Percentiles rank a stretch among this genome's conserved stretches.
phyloP scores from a whole-genome alignment of 1,284 basidiomycete genomes.

The Tilletia indica region DNA sequence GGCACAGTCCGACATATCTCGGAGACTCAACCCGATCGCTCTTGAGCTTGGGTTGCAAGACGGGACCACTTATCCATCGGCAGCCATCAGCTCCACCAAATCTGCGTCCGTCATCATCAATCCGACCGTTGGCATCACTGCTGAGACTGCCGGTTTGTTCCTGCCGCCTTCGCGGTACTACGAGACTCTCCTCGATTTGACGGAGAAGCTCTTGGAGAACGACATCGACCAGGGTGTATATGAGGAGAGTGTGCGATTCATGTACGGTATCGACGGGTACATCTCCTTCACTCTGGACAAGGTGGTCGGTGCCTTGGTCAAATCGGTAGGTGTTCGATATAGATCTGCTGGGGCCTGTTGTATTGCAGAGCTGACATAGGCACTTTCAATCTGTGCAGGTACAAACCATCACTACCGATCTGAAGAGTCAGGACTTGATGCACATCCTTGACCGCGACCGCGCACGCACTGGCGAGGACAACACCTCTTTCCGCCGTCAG shows the following conservation, averaged over 20 bases:
- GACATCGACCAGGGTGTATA: conserved; percentile 86
- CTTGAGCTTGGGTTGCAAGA: conserved; percentile 68
- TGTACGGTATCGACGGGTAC: conserved; percentile 93
- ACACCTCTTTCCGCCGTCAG: conserved; percentile 71
- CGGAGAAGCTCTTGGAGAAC: conserved; percentile 87
- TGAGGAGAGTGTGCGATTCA: conserved; percentile 92
- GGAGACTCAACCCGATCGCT: conserved; percentile 63
- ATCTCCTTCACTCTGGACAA: conserved; percentile 92
- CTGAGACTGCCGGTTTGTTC: conserved; percentile 41
- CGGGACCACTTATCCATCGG: conserved; percentile 56
- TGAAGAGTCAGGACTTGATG: conserved; percentile 79
- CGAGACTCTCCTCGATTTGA: conserved; percentile 82
- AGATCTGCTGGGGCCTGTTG: neutral
- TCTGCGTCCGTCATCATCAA: conserved; percentile 31
- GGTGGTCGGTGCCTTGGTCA: conserved; percentile 65
- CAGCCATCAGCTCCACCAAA: conserved; percentile 37
- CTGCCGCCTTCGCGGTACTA: conserved; percentile 66
- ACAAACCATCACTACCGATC: conserved; percentile 74
- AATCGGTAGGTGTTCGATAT: conserved; percentile 26
- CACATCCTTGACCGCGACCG: conserved; percentile 77
- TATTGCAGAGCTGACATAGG: neutral
- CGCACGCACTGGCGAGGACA: conserved; percentile 23
- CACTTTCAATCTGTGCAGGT: conserved; percentile 42
- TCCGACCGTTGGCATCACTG: conserved; percentile 17
- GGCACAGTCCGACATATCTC: conserved; percentile 29